Conservation (phyloP, 768 basidiomycete genomes). For the Lepiota subincarnata region DNA sequence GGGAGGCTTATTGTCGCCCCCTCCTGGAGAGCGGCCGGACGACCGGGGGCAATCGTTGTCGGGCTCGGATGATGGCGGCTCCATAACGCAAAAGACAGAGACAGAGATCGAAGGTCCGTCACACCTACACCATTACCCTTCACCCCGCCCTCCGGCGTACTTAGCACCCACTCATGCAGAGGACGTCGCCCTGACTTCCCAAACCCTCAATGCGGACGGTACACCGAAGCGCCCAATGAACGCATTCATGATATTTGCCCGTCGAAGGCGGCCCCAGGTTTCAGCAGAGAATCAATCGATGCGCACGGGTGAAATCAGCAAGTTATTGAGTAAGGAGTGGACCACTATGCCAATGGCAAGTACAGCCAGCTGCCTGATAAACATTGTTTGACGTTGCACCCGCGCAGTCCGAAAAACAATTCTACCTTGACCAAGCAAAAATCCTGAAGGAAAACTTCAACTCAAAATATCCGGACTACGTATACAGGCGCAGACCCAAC, state of each 20-base stretch:
- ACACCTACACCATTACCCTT: not conserved
- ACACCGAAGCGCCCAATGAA: conserved; percentile 92
- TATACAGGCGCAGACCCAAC: conserved; percentile 84
- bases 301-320: conserved; percentile 89
- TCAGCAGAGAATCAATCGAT: conserved; percentile 84
- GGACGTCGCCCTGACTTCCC: conserved; percentile 55
- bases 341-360: conserved; percentile 70
- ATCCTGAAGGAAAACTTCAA: conserved; percentile 84
- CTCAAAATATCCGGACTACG: conserved; percentile 83
- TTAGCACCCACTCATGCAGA: conserved; percentile 23
- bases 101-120: conserved; percentile 42
- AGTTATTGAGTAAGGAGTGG: conserved; percentile 86
- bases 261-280: conserved; percentile 77
- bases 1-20: conserved; percentile 1
- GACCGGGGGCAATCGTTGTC: conserved; percentile 47
- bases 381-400: conserved; percentile 12
- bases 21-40: conserved; percentile 28
- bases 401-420: conserved; percentile 71
- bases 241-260: conserved; percentile 91
- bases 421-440: conserved; percentile 85
- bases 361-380: conserved; percentile 16
- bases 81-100: conserved; percentile 39
- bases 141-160: conserved; percentile 4
- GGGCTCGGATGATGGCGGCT: conserved; percentile 53
- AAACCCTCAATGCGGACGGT: conserved; percentile 81